Evolutionary conservation across 2,329 filamentous ascomycete species (phyloP).

Genomic region (Pyrenophora graminea): DNA sequence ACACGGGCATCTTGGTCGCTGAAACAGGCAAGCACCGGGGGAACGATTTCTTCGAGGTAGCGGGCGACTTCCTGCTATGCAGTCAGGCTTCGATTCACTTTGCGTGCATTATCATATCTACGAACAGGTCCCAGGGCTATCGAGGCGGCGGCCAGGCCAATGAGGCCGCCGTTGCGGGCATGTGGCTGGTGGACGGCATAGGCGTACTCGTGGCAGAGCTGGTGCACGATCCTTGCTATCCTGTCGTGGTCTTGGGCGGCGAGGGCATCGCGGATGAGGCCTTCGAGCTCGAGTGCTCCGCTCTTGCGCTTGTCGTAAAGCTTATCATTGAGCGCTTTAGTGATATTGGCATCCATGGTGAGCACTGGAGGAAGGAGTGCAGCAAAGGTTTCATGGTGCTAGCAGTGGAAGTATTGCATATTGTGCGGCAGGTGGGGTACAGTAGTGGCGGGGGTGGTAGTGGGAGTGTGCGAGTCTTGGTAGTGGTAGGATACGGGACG

Average conservation of each 20-base stretch:
- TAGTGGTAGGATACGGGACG: not conserved
- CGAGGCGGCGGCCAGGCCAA: conserved; percentile 90
- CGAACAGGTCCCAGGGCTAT: conserved; percentile 91
- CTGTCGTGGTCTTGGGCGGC: conserved; percentile 75
- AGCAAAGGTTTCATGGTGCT: conserved; percentile 32
- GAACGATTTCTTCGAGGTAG: conserved; percentile 91
- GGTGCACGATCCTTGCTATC: conserved; percentile 87
- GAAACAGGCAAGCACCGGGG: conserved; percentile 95
- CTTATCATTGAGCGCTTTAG: conserved; percentile 93
- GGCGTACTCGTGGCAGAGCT: conserved; percentile 96
- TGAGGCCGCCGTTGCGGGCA: conserved; percentile 92
- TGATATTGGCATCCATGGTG: conserved; percentile 83
- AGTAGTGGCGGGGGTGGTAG: not conserved
- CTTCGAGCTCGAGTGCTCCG: conserved; percentile 92
- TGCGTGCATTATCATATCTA: conserved; percentile 24
- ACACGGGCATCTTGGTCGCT: conserved; percentile 97
- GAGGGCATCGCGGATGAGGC: conserved; percentile 82
- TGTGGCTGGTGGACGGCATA: conserved; percentile 97
- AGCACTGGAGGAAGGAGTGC: conserved; percentile 4
- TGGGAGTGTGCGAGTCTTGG: not conserved
- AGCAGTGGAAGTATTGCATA: conserved; percentile 16
- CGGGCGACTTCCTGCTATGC: conserved; percentile 76
- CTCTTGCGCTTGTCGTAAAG: conserved; percentile 98
- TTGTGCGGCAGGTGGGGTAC: not conserved
- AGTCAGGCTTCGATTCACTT: conserved; percentile 17